Evolutionary conservation across 495 filamentous ascomycete genomes (phyloP).

Genomic region (Sphaerosporella brunnea): DNA sequence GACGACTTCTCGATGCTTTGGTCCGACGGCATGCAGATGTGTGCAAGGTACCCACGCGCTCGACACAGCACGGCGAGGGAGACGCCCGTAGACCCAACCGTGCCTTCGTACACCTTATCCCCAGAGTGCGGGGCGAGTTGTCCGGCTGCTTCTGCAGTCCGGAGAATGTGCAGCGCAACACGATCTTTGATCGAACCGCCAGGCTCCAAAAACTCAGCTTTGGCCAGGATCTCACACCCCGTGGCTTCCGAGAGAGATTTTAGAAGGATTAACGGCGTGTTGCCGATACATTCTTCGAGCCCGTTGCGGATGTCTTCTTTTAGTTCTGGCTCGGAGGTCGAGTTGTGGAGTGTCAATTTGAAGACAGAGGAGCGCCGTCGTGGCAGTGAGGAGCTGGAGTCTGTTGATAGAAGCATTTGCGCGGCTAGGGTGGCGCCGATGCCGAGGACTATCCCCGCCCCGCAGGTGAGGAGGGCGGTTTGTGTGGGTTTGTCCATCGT

Average conservation of each 20-base stretch:
- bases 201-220: conserved; percentile 94
- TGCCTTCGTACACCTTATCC: conserved; percentile 93
- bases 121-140: conserved; percentile 62
- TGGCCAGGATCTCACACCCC: conserved; percentile 79
- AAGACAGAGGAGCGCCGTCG: no score
- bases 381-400: no score
- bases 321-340: no score
- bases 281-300: conserved; percentile 83
- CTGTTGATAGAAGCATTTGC: no score
- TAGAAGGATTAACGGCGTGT: conserved; percentile 79
- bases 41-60: conserved; percentile 73
- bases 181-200: conserved; percentile 91
- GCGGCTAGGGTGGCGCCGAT: no score
- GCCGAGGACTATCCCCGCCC: no score
- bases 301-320: conserved; percentile 42
- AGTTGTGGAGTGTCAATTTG: no score
- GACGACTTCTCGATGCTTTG: conserved; percentile 75
- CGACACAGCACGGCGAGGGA: conserved; percentile 77
- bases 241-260: conserved; percentile 80
- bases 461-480: no score
- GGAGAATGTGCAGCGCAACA: conserved; percentile 77
- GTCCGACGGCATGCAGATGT: conserved; percentile 97
- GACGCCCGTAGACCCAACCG: conserved; percentile 84
- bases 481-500: no score
- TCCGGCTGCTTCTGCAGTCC: conserved; percentile 60